Evolutionary conservation across 805 yeast genomes (phyloP), one percentile per base, ranked within the genome.

Genomic region (Dipodascopsis tothii): DNA sequence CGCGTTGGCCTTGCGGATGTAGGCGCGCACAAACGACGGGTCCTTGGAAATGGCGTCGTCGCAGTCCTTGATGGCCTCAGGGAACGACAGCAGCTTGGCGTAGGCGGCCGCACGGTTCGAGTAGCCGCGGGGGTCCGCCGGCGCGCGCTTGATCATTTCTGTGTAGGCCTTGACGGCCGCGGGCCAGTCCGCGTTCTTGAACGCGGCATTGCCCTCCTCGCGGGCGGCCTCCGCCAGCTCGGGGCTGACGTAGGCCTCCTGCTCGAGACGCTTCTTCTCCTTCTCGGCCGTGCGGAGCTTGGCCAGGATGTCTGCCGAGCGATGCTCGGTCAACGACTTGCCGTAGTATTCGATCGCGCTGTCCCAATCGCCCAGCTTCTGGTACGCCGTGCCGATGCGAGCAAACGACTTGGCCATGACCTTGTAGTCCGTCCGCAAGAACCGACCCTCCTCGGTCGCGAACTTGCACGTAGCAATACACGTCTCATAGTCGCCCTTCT

Each of bases 81-180:
- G 96, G 83, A 90, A 92, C 9, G 96, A 85, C 84, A 90, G 78
- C 56, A 92, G 76, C 67, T 92, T 92, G 37, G 95, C 81, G 62
- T 83, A 75, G 1, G 95, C 95, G 33, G 98, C 98, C 41, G 99
- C 98, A 68, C 99, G 83, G 71, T 92, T 92, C 28, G 95, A 87
- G 66, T 87, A 92, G 45, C 96, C 97, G 66, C 96, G 79, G 20
- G 94, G 94, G 66, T 92, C 97, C 44, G 78, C 78, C 45, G 99
- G 99, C n/a, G 88, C 87, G 64, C 99, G 83, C 69, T 87, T 85
- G 58, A 90, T 73, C 88, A 92, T 92, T 68, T 92, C 98, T 39
- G 94, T 74, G 68, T 92, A 92, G 3, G 95, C 83, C 64, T 84
- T 83, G 35, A 92, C 96, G 19, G 97, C 96, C 53, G 72, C 80